Evolutionary conservation across 495 filamentous ascomycete species (phyloP).

Genomic region (Lichina pygmaea): DNA sequence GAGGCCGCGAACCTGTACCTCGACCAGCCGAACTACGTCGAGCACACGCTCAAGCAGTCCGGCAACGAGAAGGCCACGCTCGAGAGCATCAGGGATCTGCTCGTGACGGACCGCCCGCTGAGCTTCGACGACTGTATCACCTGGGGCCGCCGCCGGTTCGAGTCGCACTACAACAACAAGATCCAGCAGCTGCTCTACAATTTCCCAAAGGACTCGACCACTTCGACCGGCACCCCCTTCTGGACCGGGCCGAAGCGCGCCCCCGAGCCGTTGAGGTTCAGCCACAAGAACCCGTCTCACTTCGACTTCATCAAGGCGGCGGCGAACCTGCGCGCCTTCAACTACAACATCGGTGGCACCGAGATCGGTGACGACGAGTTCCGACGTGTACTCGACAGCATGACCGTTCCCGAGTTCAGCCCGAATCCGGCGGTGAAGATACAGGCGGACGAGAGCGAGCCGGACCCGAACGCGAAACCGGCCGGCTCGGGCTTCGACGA

Average conservation of each 20-base stretch:
- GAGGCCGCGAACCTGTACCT: constrained; percentile 93
- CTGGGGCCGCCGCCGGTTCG: constrained; percentile 84
- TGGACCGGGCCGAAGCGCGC: constrained; percentile 99
- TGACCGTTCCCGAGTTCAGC: constrained; percentile 91
- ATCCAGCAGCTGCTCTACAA: constrained; percentile 94
- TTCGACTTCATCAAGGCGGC: constrained; percentile 65
- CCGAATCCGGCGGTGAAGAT: constrained; percentile 87
- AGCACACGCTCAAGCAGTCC: constrained; percentile 69
- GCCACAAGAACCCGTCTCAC: constrained; percentile 58
- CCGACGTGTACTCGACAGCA: constrained; percentile 52
- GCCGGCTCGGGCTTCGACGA: constrained; percentile 34
- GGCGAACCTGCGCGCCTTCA: constrained; percentile 88
- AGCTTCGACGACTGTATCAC: constrained; percentile 87
- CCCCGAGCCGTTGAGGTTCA: constrained; percentile 74
- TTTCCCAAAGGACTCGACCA: constrained; percentile 82
- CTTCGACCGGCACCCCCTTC: constrained; percentile 71
- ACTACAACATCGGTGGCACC: constrained; percentile 80
- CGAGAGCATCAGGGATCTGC: constrained; percentile 64
- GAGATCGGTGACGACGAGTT: constrained; percentile 40
- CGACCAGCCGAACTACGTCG: constrained; percentile 72
- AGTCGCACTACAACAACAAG: constrained; percentile 89
- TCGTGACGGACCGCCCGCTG: constrained; percentile 80
- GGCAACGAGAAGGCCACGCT: constrained; percentile 93
- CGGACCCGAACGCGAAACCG: constrained; percentile 58
- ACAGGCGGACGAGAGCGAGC: constrained; percentile 84